Evolutionary conservation across 2,329 filamentous ascomycete species (phyloP).

Genomic region (Grosmannia clavigera): DNA sequence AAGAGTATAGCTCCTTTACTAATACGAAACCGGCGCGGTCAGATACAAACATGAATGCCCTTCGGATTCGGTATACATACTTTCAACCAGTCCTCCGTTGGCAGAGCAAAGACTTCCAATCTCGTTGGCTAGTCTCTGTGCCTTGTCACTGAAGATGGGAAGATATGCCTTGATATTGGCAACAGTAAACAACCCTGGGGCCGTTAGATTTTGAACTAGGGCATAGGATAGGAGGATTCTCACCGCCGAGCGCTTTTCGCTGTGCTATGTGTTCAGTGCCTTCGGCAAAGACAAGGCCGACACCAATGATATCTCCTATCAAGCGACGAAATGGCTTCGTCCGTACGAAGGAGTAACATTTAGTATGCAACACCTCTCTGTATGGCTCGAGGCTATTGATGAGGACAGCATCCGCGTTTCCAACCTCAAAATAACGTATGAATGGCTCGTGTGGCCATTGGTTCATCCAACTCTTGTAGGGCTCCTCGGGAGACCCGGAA

Average conservation of each 20-base stretch:
- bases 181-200: conserved; percentile 21
- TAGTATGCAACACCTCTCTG: conserved; percentile 24
- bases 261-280: conserved; percentile 22
- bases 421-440: conserved; percentile 25
- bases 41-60: background rate
- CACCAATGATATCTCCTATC: conserved; percentile 23
- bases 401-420: conserved; percentile 24
- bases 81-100: background rate
- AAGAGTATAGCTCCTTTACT: conserved; percentile 18
- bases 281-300: conserved; percentile 25
- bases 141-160: conserved; percentile 24
- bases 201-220: background rate
- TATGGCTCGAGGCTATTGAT: conserved; percentile 23
- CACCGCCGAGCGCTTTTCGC: conserved; percentile 20
- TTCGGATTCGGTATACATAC: background rate
- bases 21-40: conserved; percentile 9
- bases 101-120: background rate
- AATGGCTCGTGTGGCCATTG: conserved; percentile 16
- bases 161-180: conserved; percentile 24
- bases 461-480: conserved; percentile 6
- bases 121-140: conserved; percentile 7
- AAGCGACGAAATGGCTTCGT: conserved; percentile 21
- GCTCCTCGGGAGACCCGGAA: conserved; percentile 5
- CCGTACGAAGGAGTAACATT: conserved; percentile 27
- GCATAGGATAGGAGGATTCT: background rate